These are phyloP conservation scores for Ambrosiella xylebori DNA, from an alignment of 2,329 filamentous ascomycete species.

Conservation along the genomic window DNA sequence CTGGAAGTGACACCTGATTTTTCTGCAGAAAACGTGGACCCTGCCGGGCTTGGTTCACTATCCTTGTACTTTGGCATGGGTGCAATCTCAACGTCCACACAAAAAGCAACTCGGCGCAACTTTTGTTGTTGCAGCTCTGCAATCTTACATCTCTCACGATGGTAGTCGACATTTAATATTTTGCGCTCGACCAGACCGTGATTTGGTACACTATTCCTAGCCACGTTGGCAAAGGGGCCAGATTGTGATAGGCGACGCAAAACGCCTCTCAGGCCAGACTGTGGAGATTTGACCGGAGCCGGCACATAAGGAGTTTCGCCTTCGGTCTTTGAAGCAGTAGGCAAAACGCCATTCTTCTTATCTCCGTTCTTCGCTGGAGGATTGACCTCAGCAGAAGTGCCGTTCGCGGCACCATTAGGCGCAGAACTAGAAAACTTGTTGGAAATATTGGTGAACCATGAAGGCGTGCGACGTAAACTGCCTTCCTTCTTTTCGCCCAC, in stretches of 20 bases:
- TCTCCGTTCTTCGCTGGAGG: not conserved
- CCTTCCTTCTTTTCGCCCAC: conserved; percentile 3
- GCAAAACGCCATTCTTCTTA: conserved; percentile 41
- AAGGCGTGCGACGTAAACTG: conserved; percentile 41
- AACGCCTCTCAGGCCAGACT: conserved; percentile 57
- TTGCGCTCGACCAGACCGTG: conserved; percentile 64
- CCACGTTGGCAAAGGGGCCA: conserved; percentile 26
- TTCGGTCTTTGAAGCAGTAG: conserved; percentile 36
- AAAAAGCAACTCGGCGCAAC: conserved; percentile 78
- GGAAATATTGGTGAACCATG: conserved; percentile 87
- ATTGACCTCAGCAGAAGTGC: not conserved
- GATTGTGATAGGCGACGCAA: conserved; percentile 68
- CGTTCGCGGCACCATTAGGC: conserved; percentile 21
- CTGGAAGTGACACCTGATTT: not conserved
- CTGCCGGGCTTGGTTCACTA: not conserved
- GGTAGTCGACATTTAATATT: conserved; percentile 69
- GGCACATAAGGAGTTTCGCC: conserved; percentile 54
- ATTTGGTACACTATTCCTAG: conserved; percentile 26
- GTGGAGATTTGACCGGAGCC: conserved; percentile 50
- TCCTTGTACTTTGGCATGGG: conserved; percentile 55
- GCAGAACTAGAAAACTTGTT: conserved; percentile 62
- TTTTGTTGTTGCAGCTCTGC: conserved; percentile 65
- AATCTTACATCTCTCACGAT: conserved; percentile 63
- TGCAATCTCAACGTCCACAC: conserved; percentile 92
- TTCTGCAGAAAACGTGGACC: not conserved